These are phyloP conservation scores for Aureobasidium subglaciale DNA, from an alignment of 2,329 filamentous ascomycete genomes.

Conservation along the genomic window DNA sequence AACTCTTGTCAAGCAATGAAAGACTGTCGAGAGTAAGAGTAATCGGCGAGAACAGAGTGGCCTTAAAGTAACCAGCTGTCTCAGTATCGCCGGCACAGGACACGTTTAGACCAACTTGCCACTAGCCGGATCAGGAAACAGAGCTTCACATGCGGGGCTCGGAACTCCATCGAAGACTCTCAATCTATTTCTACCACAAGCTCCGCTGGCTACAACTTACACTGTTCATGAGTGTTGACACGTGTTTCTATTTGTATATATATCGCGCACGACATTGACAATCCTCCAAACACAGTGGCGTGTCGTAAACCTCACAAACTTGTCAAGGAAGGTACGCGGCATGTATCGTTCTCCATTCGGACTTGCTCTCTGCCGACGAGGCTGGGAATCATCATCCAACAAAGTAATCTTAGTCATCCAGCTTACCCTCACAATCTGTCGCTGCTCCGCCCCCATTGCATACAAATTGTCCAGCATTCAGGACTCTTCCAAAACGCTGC, in stretches of 20 bases:
- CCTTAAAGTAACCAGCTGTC: constrained; percentile 2
- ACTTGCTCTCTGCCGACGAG: background rate
- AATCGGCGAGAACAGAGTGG: background rate
- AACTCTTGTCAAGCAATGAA: constrained; percentile 8
- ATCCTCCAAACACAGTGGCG: too few species aligned
- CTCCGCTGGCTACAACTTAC: background rate
- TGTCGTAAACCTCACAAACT: background rate
- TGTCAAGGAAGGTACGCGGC: background rate
- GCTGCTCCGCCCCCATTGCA: background rate
- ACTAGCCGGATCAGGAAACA: background rate
- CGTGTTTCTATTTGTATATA: background rate
- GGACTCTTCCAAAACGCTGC: too few species aligned
- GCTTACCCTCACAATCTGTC: background rate
- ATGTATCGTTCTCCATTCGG: background rate
- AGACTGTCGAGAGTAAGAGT: background rate
- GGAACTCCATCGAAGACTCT: background rate
- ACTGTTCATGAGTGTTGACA: background rate
- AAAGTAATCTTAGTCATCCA: constrained; percentile 4
- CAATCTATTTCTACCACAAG: constrained; percentile 1
- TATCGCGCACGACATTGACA: background rate
- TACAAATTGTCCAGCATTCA: background rate
- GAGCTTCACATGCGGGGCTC: background rate
- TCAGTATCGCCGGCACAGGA: constrained; percentile 9
- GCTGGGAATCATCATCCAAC: background rate
- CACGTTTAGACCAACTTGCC: background rate